Conservation (phyloP, 805 yeast genomes). For the Saccharomyces kudriavzevii region DNA sequence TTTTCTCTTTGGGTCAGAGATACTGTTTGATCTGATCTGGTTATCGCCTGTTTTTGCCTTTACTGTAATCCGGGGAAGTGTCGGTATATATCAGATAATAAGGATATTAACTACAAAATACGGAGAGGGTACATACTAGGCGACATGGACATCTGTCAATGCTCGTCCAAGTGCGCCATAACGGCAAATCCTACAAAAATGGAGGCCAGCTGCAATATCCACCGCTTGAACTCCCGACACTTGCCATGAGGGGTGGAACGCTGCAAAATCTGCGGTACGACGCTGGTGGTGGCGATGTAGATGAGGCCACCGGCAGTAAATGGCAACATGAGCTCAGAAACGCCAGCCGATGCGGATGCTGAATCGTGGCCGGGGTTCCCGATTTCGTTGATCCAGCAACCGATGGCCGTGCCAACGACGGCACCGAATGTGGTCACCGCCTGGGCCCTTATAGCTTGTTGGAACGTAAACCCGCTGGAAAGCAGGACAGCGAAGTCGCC, state of each 20-base stretch:
- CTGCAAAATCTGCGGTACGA: slow-evolving; percentile 64
- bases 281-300: slow-evolving; percentile 65
- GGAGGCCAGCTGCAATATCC: slow-evolving; percentile 40
- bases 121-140: neutral
- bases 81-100: neutral
- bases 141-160: neutral
- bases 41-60: neutral
- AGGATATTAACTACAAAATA: neutral
- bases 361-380: slow-evolving; percentile 32
- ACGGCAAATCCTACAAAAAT: slow-evolving; percentile 47
- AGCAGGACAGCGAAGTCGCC: slow-evolving; percentile 72
- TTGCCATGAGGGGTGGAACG: slow-evolving; percentile 32
- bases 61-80: neutral
- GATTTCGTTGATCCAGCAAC: slow-evolving; percentile 46
- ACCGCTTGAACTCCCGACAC: slow-evolving; percentile 33
- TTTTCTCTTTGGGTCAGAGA: neutral
- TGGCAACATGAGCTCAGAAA: slow-evolving; percentile 48
- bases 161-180: slow-evolving; percentile 37
- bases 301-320: slow-evolving; percentile 72
- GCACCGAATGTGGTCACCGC: slow-evolving; percentile 60
- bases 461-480: slow-evolving; percentile 53
- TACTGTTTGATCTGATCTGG: neutral
- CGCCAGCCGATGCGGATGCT: neutral
- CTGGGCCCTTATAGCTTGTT: slow-evolving; percentile 61
- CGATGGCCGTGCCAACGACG: slow-evolving; percentile 54